Conservation (phyloP, 2,329 filamentous ascomycete genomes). For the Eutypella sp. region DNA sequence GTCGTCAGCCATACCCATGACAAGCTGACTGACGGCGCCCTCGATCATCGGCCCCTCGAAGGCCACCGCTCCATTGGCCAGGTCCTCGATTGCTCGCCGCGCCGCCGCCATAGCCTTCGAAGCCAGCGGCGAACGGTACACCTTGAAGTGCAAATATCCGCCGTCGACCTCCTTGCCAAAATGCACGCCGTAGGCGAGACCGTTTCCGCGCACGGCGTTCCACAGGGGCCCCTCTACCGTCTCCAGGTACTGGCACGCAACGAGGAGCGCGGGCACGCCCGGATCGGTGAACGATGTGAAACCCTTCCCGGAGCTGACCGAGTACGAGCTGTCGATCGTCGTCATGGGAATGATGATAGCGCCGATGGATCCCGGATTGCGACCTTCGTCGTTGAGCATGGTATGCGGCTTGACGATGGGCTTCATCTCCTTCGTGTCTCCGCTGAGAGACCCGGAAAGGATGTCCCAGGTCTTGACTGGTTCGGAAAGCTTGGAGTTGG, state of each 20-base stretch:
- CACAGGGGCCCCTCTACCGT: conserved; percentile 91
- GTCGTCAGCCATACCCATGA: conserved; percentile 80
- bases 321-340: conserved; percentile 87
- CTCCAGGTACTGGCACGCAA: conserved; percentile 87
- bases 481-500: conserved; percentile 56
- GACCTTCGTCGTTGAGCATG: conserved; percentile 71
- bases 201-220: conserved; percentile 87
- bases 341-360: conserved; percentile 84
- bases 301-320: conserved; percentile 69
- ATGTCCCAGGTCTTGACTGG: conserved; percentile 77
- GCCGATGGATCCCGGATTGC: conserved; percentile 66
- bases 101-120: conserved; percentile 80
- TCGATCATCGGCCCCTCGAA: conserved; percentile 83
- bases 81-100: conserved; percentile 67
- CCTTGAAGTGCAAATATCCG: conserved; percentile 75
- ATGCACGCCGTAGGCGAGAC: conserved; percentile 82
- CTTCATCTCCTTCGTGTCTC: conserved; percentile 48
- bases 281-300: conserved; percentile 72
- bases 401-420: conserved; percentile 66
- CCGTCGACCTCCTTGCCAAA: conserved; percentile 75
- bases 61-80: conserved; percentile 63
- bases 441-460: conserved; percentile 49
- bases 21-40: conserved; percentile 84
- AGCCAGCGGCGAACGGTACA: conserved; percentile 86
- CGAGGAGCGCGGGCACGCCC: conserved; percentile 74